Base-by-base conservation (phyloP, 1,139 yeast species). In the Hemisphaericaspora xylofermentans region DNA sequence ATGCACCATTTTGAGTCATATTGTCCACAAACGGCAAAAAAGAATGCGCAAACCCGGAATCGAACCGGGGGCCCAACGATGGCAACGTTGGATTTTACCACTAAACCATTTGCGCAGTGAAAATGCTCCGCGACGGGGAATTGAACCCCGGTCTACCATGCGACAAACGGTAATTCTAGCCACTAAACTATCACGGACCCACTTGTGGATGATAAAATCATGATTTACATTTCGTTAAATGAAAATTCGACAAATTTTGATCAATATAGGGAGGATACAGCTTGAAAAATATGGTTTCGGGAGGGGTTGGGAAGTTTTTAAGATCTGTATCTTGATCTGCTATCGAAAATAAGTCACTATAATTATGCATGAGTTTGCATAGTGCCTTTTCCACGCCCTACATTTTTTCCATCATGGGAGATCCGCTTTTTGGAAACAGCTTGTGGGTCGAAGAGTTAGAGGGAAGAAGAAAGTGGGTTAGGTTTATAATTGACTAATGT, bases 81-180 rank as follows among this genome's bases (percentile, higher is more conserved):
- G 50, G 50, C 50, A 47, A 47, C 50, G 50, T 47, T 47, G 50
- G 50, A 47, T 47, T 47, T 47, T 47, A 47, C 50, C 50, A 47
- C 56, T 54, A 53, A 54, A 54, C 58, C 58, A 54, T 51, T 49
- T 50, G 57, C 57, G 57, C 56, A 26, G 39, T 36, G 31, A 49
- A 58, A 52, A 41, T 33, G 52, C 81, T 76, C 80, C 80, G 79
- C 75, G 79, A 76, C 81, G 79, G 81, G 81, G 81, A 76, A 76
- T 76, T 72, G 81, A 76, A 76, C 81, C 81, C 81, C 79, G 81
- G 80, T 76, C 80, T 71, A 71, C 80, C 80, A 71, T 76, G 80
- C 74, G 76, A 66, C 72, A 67, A 66, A 66, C 71, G 71, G 71
- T 61, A 63, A 66, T 66, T 66, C 72, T 66, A 67, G 71, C 72